These are phyloP conservation scores for Kluyveromyces sp. DNA, from an alignment of 1,139 yeast species.

Conservation along the genomic window DNA sequence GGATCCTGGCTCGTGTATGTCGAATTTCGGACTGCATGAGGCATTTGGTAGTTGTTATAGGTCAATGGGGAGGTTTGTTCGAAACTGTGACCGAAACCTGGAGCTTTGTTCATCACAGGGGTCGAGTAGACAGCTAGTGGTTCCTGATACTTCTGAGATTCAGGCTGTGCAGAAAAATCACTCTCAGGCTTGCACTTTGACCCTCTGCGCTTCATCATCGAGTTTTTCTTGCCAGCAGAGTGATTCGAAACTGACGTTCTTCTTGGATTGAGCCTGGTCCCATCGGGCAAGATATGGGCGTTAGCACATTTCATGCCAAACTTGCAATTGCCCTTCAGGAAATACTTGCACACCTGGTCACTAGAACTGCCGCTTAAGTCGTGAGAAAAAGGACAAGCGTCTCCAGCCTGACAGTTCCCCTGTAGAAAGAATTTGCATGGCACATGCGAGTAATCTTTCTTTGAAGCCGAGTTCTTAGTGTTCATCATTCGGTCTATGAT, in stretches of 20 bases:
- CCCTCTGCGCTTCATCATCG: background rate
- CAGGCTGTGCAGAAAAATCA: background rate
- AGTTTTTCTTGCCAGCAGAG: background rate
- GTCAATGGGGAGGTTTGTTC: background rate
- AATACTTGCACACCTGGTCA: constrained; percentile 78
- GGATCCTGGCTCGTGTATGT: too few species aligned
- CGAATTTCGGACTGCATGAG: background rate
- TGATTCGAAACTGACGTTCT: constrained; percentile 4
- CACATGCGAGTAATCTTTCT: constrained; percentile 53
- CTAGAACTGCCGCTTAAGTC: constrained; percentile 39
- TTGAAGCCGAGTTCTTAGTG: constrained; percentile 21
- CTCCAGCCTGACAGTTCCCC: constrained; percentile 93
- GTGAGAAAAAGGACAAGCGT: constrained; percentile 87
- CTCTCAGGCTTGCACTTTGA: background rate
- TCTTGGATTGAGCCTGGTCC: constrained; percentile 61
- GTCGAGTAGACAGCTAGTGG: background rate
- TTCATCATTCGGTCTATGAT: constrained; percentile 25
- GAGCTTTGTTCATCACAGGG: background rate
- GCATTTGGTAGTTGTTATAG: background rate
- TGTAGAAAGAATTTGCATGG: constrained; percentile 91
- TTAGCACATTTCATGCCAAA: constrained; percentile 90
- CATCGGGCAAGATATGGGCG: constrained; percentile 85
- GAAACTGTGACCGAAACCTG: background rate
- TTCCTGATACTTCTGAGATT: background rate
- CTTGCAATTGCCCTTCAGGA: constrained; percentile 90